Base-by-base conservation (phyloP, 805 yeast species). In the Spathaspora sp. region DNA sequence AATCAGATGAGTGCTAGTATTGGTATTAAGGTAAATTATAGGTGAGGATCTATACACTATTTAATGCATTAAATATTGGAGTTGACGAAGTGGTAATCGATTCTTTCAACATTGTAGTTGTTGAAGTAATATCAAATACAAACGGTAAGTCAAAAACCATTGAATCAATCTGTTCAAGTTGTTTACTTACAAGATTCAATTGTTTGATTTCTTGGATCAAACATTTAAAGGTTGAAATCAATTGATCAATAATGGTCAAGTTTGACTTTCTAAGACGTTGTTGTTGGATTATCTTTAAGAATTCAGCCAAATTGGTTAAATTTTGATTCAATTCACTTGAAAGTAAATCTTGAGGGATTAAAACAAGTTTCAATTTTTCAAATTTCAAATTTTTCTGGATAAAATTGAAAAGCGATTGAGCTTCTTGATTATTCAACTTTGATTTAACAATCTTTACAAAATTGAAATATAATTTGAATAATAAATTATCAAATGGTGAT, bases 321-420 rank as follows among this genome's bases (percentile, higher is more conserved):
- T 55, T 60, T 20, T 60, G 55, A 48, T 56, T 61, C 18, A 61
- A 38, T 16, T 63, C 61, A 57, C 61, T 52, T 2, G 62, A 56
- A 18, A 61, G 49, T 38, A 42, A 14, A 39, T 55, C 49, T 4
- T 42, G 44, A 2, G 62, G 58, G 23, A 63, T 52, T 38, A 62
- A 53, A 5, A 49, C 39, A 11, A 44, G 38, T 47, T 57, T 60
- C 26, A 70, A 46, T 47, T 67, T 69, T 5, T 57, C 60, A 46
- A 67, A 57, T 42, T 66, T 69, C 29, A 70, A 56, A 48, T 70
- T 69, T 48, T 71, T 70, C 10, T 51, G 49, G 48, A 72, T 53
- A 50, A 52, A 69, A 44, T 71, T 71, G 20, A 54, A 52, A 40
- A 57, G 49, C 8, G 70, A 60, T 14, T 65, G 60, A 19, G 54